A percentile compares a stretch with the other conserved stretches of the same genome.
Conservation (phyloP, 202 grass and related monocot genomes). For the Zoysia matrella region DNA sequence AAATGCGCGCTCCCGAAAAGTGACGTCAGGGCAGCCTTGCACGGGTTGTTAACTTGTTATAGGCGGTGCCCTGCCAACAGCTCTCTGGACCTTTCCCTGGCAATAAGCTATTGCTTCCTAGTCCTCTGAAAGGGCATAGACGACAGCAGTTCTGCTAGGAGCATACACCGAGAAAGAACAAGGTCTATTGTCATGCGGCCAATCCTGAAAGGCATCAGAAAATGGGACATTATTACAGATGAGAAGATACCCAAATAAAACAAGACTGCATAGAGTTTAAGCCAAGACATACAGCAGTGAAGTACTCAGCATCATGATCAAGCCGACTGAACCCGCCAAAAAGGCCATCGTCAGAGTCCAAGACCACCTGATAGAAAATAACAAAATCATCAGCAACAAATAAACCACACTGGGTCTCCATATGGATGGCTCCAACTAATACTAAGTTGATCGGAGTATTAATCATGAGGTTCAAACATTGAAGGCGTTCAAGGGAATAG, state of each 20-base stretch:
- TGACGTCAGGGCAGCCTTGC: not conserved
- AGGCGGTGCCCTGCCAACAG: not conserved
- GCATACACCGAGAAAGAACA: conserved; percentile 84
- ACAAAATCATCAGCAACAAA: conserved; percentile 15
- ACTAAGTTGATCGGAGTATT: not conserved
- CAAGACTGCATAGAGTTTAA: not conserved
- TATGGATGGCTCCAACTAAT: conserved; percentile 8
- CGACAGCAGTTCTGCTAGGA: conserved; percentile 83
- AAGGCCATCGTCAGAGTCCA: conserved; percentile 85
- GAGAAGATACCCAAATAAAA: not conserved
- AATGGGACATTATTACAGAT: conserved; percentile 4
- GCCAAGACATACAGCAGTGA: conserved; percentile 67
- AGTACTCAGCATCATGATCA: conserved; percentile 87
- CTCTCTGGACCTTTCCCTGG: conserved; percentile 5
- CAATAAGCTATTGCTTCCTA: not conserved
- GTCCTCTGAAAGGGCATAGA: conserved; percentile 73
- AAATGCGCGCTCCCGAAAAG: not conserved
- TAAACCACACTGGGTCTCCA: not conserved
- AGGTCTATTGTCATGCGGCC: conserved; percentile 77
- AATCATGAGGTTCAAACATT: no score
- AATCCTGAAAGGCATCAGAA: conserved; percentile 63
- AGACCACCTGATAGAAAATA: conserved; percentile 58
- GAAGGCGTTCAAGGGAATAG: no score
- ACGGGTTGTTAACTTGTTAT: not conserved
- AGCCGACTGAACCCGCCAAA: conserved; percentile 88